Evolutionary conservation across 768 basidiomycete genomes (phyloP).

Genomic region (Tulasnella sp.): DNA sequence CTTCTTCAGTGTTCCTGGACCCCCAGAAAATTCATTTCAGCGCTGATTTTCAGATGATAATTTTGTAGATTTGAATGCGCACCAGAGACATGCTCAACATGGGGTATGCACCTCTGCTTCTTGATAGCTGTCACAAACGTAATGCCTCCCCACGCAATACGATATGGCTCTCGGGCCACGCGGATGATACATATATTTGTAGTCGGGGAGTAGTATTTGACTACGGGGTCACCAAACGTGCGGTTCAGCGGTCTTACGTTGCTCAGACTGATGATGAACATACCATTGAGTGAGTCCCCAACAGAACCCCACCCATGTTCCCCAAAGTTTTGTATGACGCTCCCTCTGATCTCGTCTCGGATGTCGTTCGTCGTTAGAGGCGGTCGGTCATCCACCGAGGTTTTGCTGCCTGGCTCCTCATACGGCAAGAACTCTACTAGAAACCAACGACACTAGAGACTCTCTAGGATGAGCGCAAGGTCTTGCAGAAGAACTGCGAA

Average conservation of each 20-base stretch:
- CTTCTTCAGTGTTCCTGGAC: conserved; percentile 75
- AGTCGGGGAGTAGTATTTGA: conserved; percentile 79
- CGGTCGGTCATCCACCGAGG: conserved; percentile 18
- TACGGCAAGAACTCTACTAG: conserved; percentile 69
- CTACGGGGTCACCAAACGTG: conserved; percentile 32
- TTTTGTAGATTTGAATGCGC: conserved; percentile 19
- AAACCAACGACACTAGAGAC: conserved; percentile 72
- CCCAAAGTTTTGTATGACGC: conserved; percentile 63
- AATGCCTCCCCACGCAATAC: conserved; percentile 67
- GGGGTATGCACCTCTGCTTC: conserved; percentile 50
- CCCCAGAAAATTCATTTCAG: background rate
- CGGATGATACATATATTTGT: conserved; percentile 81
- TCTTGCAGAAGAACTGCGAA: background rate
- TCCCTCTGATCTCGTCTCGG: conserved; percentile 53
- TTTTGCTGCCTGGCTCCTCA: conserved; percentile 7
- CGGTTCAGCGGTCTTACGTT: background rate
- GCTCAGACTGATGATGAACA: conserved; percentile 22
- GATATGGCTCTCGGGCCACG: conserved; percentile 71
- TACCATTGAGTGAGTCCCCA: conserved; percentile 58
- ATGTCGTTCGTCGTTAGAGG: conserved; percentile 21
- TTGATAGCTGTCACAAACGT: conserved; percentile 59
- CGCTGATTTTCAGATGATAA: background rate
- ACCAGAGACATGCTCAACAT: conserved; percentile 78
- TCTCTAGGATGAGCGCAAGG: no score
- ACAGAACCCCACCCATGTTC: conserved; percentile 82